These are phyloP conservation scores for Globisporangium takayamanum DNA, from an alignment of 352 stramenopile genomes.

Conservation along the genomic window DNA sequence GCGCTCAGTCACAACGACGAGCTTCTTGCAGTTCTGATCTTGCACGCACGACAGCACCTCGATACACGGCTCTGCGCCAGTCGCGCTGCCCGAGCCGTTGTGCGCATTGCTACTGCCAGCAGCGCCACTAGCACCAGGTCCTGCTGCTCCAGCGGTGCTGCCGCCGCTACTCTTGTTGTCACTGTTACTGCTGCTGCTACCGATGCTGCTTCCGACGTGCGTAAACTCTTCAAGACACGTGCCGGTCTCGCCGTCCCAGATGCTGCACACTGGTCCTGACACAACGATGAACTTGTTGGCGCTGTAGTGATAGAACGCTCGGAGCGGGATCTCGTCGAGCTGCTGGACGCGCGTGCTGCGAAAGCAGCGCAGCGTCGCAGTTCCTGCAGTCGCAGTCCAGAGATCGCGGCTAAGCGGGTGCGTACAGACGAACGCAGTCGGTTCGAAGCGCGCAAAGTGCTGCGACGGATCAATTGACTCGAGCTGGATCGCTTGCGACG, in stretches of 20 bases:
- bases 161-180: neutral
- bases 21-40: slow-evolving; percentile 53
- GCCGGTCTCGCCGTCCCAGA: slow-evolving; percentile 65
- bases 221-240: slow-evolving; percentile 51
- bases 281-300: slow-evolving; percentile 68
- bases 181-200: neutral
- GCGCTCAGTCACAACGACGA: slow-evolving; percentile 49
- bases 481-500: slow-evolving; percentile 50
- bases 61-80: slow-evolving; percentile 19
- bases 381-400: slow-evolving; percentile 42
- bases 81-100: slow-evolving; percentile 12
- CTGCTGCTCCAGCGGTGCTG: slow-evolving; percentile 12
- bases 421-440: slow-evolving; percentile 50
- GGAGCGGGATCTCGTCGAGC: slow-evolving; percentile 61
- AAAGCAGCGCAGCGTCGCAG: slow-evolving; percentile 49
- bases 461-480: slow-evolving; percentile 57
- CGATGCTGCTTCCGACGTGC: slow-evolving; percentile 25
- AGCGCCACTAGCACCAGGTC: neutral
- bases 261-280: slow-evolving; percentile 45
- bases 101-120: slow-evolving; percentile 5
- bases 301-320: slow-evolving; percentile 65
- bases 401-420: slow-evolving; percentile 51
- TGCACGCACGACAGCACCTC: slow-evolving; percentile 48
- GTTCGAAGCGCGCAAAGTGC: slow-evolving; percentile 47
- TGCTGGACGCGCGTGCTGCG: slow-evolving; percentile 52